A percentile compares a stretch with the other conserved stretches of the same genome.
Evolutionary conservation across 2,329 filamentous ascomycete genomes (phyloP).

Genomic region (Colletotrichum somersetense): DNA sequence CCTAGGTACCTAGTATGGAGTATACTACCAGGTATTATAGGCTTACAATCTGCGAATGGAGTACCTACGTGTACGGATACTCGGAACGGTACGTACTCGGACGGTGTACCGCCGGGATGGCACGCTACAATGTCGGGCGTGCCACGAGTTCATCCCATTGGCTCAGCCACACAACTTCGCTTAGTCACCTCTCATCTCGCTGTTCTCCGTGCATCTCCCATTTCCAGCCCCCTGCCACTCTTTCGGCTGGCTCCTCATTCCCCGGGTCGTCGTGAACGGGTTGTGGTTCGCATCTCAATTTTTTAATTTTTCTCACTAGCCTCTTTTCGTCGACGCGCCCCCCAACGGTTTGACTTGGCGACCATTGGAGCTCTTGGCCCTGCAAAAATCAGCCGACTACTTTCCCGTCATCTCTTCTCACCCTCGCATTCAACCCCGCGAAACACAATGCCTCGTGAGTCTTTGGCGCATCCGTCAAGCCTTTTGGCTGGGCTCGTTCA

Average conservation of each 20-base stretch:
- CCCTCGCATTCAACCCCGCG: conserved; percentile 9
- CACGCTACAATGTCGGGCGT: conserved; percentile 1
- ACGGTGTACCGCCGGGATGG: conserved; percentile 24
- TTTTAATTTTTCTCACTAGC: background rate
- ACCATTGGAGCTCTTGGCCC: conserved; percentile 36
- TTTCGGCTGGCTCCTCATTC: no score
- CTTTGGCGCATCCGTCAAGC: background rate
- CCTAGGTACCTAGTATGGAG: no score
- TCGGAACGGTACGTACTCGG: no score
- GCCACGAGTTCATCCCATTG: conserved; percentile 10
- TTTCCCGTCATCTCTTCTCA: conserved; percentile 27
- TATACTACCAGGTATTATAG: no score
- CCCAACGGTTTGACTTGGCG: conserved; percentile 38
- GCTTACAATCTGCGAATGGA: no score
- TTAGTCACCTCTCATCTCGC: conserved; percentile 1
- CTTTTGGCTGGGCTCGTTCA: no score
- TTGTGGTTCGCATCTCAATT: background rate
- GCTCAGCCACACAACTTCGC: background rate
- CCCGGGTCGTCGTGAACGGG: background rate
- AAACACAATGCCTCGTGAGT: conserved; percentile 12
- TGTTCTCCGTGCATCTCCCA: background rate
- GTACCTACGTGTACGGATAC: no score
- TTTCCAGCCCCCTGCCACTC: no score
- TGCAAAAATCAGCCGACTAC: conserved; percentile 39
- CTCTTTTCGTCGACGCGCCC: background rate